A percentile compares a stretch with the other conserved stretches of the same genome.
Conservation (phyloP, 2,329 filamentous ascomycete genomes). For the Talaromyces piceae region DNA sequence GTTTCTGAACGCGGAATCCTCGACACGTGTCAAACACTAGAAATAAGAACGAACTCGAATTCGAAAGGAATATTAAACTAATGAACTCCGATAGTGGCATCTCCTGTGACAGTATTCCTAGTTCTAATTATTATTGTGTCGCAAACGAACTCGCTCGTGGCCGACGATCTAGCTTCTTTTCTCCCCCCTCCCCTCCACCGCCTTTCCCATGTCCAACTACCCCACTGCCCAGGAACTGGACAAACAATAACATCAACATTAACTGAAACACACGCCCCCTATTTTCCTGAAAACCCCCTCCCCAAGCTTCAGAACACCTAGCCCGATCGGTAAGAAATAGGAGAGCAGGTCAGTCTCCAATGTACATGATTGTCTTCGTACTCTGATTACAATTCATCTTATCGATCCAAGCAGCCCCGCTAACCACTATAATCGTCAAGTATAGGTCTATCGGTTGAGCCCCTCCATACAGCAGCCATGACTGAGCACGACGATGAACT, state of each 20-base stretch:
- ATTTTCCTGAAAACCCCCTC: neutral
- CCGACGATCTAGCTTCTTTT: conserved; percentile 8
- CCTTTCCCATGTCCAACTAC: conserved; percentile 23
- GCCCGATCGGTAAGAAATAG: neutral
- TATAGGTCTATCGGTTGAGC: neutral
- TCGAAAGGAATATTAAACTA: too few species aligned
- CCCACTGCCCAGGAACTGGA: conserved; percentile 15
- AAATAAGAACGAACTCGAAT: too few species aligned
- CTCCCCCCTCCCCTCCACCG: conserved; percentile 20
- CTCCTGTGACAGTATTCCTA: too few species aligned
- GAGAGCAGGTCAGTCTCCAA: neutral
- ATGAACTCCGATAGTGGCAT: too few species aligned
- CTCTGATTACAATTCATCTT: neutral
- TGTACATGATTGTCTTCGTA: neutral
- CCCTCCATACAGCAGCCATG: conserved; percentile 42
- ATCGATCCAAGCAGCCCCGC: neutral
- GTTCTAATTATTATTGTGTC: neutral
- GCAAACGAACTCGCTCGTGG: neutral
- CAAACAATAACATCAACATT: neutral
- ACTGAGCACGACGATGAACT: conserved; percentile 72
- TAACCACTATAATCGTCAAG: too few species aligned
- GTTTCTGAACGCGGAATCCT: too few species aligned
- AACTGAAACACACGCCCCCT: too few species aligned
- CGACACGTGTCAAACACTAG: too few species aligned
- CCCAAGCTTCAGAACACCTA: neutral